phyloP scores from a whole-genome alignment of 2,329 filamentous ascomycete species.

The Xylaria sp. region DNA sequence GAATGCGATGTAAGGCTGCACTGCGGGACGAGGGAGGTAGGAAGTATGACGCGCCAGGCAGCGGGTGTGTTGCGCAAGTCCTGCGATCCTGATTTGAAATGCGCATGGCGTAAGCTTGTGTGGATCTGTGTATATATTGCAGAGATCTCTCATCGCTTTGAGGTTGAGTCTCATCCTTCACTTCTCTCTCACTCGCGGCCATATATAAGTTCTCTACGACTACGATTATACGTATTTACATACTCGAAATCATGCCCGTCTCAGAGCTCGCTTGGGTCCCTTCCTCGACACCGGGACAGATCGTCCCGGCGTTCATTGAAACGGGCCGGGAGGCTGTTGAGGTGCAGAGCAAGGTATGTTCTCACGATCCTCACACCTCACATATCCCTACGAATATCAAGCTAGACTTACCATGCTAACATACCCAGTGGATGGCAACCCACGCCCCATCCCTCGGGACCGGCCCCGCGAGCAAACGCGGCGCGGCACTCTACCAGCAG shows the following conservation, averaged over 20 bases:
- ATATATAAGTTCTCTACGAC: too few relatives aligned
- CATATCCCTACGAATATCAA: too few relatives aligned
- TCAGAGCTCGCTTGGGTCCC: conserved; percentile 22
- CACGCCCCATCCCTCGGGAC: conserved; percentile 9
- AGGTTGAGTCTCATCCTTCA: too few relatives aligned
- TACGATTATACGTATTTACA: too few relatives aligned
- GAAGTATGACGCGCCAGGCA: conserved; percentile 2
- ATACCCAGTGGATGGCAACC: conserved; percentile 11
- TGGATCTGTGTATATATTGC: too few relatives aligned
- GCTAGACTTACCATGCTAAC: not conserved
- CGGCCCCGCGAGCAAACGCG: conserved; percentile 14
- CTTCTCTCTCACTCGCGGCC: too few relatives aligned
- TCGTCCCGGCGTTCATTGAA: conserved; percentile 13
- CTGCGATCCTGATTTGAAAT: not conserved
- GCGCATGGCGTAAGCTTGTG: not conserved
- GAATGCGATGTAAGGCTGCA: too few relatives aligned
- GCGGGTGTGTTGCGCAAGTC: conserved; percentile 10
- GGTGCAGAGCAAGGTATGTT: conserved; percentile 14
- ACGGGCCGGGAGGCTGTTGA: conserved; percentile 7
- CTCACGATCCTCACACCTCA: too few relatives aligned
- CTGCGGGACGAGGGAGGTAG: not conserved
- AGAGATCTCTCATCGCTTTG: too few relatives aligned
- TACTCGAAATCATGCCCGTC: conserved; percentile 17
- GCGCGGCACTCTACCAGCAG: conserved; percentile 20
- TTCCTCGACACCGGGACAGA: conserved; percentile 14